Conservation (phyloP, 768 basidiomycete genomes). For the Holtermanniella nyarrowii region DNA sequence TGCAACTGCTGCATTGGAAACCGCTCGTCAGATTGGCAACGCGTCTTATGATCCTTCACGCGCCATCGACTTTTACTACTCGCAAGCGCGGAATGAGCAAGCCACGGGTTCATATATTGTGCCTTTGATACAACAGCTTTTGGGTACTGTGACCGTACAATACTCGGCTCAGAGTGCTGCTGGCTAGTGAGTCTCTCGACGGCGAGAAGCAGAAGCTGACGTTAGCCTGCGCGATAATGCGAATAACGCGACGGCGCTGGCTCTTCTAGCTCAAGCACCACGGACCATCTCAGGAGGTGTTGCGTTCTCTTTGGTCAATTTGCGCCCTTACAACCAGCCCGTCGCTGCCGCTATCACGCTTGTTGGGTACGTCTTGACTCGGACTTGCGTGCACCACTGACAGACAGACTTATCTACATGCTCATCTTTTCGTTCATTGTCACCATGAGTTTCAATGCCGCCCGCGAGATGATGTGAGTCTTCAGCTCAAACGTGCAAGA, state of each 20-base stretch:
- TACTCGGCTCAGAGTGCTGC: slow-evolving; percentile 17
- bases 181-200: slow-evolving; percentile 25
- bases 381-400: slow-evolving; percentile 19
- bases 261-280: slow-evolving; percentile 43
- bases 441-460: slow-evolving; percentile 32
- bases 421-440: slow-evolving; percentile 39
- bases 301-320: slow-evolving; percentile 41
- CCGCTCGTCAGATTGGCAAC: slow-evolving; percentile 43
- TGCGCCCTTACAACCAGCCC: slow-evolving; percentile 43
- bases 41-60: slow-evolving; percentile 39
- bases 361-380: slow-evolving; percentile 40
- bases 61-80: slow-evolving; percentile 44
- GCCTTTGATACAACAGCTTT: slow-evolving; percentile 35
- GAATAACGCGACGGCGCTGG: slow-evolving; percentile 43
- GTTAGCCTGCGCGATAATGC: slow-evolving; percentile 18
- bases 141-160: slow-evolving; percentile 11
- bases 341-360: slow-evolving; percentile 45
- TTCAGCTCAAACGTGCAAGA: not conserved
- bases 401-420: slow-evolving; percentile 31
- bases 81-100: slow-evolving; percentile 46
- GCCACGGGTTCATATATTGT: slow-evolving; percentile 44
- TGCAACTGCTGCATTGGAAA: slow-evolving; percentile 37
- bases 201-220: not conserved
- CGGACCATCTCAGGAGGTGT: slow-evolving; percentile 41
- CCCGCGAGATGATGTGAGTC: slow-evolving; percentile 35